Evolutionary conservation across 352 stramenopile species (phyloP), one percentile per base, ranked within the genome.

Genomic region (Pythium dissotocum): DNA sequence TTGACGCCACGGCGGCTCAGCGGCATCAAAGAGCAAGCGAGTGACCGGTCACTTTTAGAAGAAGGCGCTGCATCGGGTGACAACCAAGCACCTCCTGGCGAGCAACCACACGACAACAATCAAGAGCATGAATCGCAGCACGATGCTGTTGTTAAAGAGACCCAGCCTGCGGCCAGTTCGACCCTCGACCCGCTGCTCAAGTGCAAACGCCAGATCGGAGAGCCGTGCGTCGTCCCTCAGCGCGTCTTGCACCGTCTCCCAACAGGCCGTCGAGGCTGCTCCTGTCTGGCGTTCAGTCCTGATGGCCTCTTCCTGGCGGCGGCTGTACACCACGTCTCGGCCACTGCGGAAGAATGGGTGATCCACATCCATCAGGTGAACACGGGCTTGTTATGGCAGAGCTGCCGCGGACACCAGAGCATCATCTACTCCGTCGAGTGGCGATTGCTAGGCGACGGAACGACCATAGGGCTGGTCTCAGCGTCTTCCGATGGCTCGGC

Each of bases 351-450:
- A 16, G 61, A 69, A 56, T 73, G 67, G 67, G 26, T 62, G 12
- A 69, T 91, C 1, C 72, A 77, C 6, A 55, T 92, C 1, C 81
- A 90, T 54, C 21, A 77, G 18, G 72, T 89, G 49, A 75, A 75
- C 62, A 72, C 65, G 13, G 79, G 76, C 24, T 62, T 75, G 2
- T 53, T 88, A 2, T 64, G 79, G 44, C 67, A 76, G 28, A 58
- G 77, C 18, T 74, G 75, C 33, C 75, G 72, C 48, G 79, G 83
- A 8, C 83, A 91, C 67, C 53, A 82, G 52, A 72, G 71, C 2
- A 69, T 93, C 32, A 78, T 93, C 33, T 84, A 92, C 63, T 75
- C 79, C 0, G 60, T 93, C 7, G 70, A 89, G 52, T 93, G 83
- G 85, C 56, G 73, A 0, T 1, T 58, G 21, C 9, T 51, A 1